Conservation (phyloP, 1,139 yeast species). For the Yamadazyma triangularis region DNA sequence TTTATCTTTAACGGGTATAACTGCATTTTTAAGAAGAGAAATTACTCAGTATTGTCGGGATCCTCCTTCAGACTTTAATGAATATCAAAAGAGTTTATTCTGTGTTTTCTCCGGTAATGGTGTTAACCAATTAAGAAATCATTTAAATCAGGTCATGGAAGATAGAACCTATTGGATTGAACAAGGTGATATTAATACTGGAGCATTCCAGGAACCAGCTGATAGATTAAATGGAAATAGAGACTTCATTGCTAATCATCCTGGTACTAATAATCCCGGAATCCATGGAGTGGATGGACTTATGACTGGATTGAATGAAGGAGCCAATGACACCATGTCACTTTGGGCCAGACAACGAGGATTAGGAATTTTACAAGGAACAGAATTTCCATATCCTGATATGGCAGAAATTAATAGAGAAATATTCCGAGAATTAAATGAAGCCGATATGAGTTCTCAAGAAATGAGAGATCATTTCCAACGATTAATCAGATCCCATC, state of each 20-base stretch:
- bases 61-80: conserved; percentile 93
- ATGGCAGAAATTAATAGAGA: conserved; percentile 31
- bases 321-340: conserved; percentile 13
- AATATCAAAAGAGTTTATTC: conserved; percentile 78
- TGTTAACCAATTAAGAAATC: conserved; percentile 65
- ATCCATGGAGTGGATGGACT: conserved; percentile 8
- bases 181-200: conserved; percentile 32
- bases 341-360: conserved; percentile 35
- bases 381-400: conserved; percentile 18
- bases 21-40: conserved; percentile 81
- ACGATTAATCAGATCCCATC: conserved; percentile 26
- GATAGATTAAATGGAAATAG: conserved; percentile 4
- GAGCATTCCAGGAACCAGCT: conserved; percentile 22
- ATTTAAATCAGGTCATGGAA: conserved; percentile 46
- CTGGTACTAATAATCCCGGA: conserved; percentile 1
- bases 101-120: conserved; percentile 95
- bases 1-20: conserved; percentile 82
- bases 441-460: conserved; percentile 31
- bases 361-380: conserved; percentile 21
- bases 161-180: conserved; percentile 39
- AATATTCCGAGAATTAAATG: conserved; percentile 30
- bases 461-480: conserved; percentile 40
- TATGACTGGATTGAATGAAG: conserved; percentile 9
- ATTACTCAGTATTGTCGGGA: conserved; percentile 84
- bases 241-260: conserved; percentile 1